Percentiles rank a stretch among this genome's conserved stretches.
phyloP scores from a whole-genome alignment of 768 basidiomycete genomes.

The Lyophyllum decastes region DNA sequence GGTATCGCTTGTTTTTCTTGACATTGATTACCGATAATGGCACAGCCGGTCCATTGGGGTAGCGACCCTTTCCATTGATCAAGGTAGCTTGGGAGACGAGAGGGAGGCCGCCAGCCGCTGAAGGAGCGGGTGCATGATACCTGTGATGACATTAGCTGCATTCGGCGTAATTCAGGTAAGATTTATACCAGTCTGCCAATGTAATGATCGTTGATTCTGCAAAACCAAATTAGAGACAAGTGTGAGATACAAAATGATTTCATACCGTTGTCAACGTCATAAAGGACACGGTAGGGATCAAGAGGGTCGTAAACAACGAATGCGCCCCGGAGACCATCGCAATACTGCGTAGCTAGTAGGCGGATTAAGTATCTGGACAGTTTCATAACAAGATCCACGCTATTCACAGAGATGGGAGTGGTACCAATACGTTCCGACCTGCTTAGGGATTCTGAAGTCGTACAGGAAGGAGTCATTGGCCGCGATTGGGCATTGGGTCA shows the following conservation, averaged over 20 bases:
- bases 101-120: constrained; percentile 7
- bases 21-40: constrained; percentile 42
- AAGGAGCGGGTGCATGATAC: constrained; percentile 25
- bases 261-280: constrained; percentile 16
- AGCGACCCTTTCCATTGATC: constrained; percentile 50
- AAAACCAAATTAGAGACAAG: not conserved
- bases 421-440: constrained; percentile 28
- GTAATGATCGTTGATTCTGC: constrained; percentile 46
- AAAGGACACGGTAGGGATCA: constrained; percentile 30
- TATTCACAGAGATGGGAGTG: constrained; percentile 25
- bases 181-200: constrained; percentile 36
- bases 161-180: not conserved
- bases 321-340: constrained; percentile 39
- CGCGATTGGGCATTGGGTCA: constrained; percentile 43
- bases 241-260: not conserved
- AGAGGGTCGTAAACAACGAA: constrained; percentile 36
- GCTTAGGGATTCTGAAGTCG: constrained; percentile 25
- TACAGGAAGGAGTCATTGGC: constrained; percentile 37
- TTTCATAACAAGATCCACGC: constrained; percentile 4
- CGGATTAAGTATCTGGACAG: constrained; percentile 25
- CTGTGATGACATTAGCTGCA: constrained; percentile 7
- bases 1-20: constrained; percentile 39
- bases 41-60: constrained; percentile 31
- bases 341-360: constrained; percentile 44
- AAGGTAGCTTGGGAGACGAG: constrained; percentile 31